Conservation (phyloP, 1,139 yeast species). For the Zygosaccharomyces sapae region DNA sequence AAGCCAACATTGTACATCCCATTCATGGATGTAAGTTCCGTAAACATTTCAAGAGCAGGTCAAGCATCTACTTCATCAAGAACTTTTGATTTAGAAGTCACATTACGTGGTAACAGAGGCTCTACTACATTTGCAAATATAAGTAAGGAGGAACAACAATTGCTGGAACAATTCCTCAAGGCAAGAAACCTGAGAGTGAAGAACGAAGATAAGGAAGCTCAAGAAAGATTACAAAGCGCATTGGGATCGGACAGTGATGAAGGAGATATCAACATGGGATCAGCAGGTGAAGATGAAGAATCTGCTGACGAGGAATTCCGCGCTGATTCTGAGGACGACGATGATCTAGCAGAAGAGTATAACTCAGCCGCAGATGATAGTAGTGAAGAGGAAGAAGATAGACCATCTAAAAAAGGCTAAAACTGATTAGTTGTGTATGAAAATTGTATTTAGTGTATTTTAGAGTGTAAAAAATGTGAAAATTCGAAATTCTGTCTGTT, state of each 20-base stretch:
- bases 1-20: constrained; percentile 94
- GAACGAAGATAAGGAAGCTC: constrained; percentile 86
- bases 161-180: constrained; percentile 69
- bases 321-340: constrained; percentile 52
- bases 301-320: constrained; percentile 66
- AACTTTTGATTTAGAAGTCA: constrained; percentile 87
- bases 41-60: constrained; percentile 90
- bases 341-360: constrained; percentile 83
- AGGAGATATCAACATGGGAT: constrained; percentile 64
- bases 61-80: constrained; percentile 74
- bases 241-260: constrained; percentile 68
- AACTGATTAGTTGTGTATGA: constrained; percentile 20
- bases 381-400: constrained; percentile 41
- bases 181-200: constrained; percentile 75
- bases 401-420: constrained; percentile 37
- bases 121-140: constrained; percentile 85
- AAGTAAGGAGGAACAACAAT: constrained; percentile 82
- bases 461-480: neutral
- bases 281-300: constrained; percentile 69
- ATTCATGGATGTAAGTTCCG: constrained; percentile 67
- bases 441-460: constrained; percentile 2
- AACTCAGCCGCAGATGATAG: constrained; percentile 65
- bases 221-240: constrained; percentile 72
- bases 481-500: neutral
- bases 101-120: constrained; percentile 59